These are phyloP conservation scores for Scalesia atractyloides DNA, from an alignment of 129 eudicot species.

Conservation along the genomic window DNA sequence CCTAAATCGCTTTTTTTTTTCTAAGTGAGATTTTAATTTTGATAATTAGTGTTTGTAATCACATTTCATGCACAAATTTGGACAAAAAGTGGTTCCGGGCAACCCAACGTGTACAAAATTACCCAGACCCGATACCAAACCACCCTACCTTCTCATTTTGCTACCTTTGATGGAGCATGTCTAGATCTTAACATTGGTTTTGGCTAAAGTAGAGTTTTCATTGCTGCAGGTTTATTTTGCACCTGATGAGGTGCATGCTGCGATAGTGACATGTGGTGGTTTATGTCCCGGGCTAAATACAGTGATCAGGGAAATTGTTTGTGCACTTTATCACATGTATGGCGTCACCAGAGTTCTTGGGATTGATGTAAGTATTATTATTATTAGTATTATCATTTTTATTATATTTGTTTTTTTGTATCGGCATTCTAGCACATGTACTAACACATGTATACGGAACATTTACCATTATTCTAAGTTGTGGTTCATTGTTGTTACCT, in stretches of 20 bases:
- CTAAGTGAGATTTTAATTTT: too few species aligned
- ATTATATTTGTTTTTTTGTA: not conserved
- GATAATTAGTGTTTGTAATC: not conserved
- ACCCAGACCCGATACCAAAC: not conserved
- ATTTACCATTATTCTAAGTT: constrained; percentile 1
- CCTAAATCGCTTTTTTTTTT: too few species aligned
- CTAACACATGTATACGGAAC: not conserved
- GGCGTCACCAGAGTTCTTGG: constrained; percentile 86
- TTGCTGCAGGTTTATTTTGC: constrained; percentile 72
- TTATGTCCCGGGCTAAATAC: constrained; percentile 93
- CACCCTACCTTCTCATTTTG: not conserved
- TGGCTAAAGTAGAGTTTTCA: constrained; percentile 29
- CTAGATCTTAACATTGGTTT: constrained; percentile 11
- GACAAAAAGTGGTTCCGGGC: not conserved
- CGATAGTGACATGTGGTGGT: constrained; percentile 92
- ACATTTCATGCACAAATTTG: too few species aligned
- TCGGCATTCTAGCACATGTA: not conserved
- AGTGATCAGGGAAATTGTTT: constrained; percentile 89
- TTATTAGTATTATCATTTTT: not conserved
- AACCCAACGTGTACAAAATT: not conserved
- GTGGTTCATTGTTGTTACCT: constrained; percentile 5
- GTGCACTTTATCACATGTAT: constrained; percentile 84
- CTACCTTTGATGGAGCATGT: not conserved
- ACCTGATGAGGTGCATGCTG: constrained; percentile 87
- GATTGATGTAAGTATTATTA: constrained; percentile 65